A percentile compares a stretch with the other conserved stretches of the same genome.
phyloP scores from a whole-genome alignment of 129 eudicot genomes.

The Chrysanthemum makinoi region DNA sequence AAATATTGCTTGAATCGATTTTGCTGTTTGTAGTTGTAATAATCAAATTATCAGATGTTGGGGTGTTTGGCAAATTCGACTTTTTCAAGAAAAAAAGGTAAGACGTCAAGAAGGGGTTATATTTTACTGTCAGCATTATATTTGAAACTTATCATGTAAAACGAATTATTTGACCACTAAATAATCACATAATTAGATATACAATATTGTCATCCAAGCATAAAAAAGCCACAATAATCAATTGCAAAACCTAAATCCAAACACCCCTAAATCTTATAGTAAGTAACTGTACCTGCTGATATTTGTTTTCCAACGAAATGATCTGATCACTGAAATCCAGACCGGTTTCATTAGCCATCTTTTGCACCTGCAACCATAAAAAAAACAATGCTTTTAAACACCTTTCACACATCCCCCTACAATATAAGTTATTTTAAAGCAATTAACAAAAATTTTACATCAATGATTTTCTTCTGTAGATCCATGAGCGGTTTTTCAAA shows the following conservation, averaged over 20 bases:
- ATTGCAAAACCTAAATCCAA: neutral
- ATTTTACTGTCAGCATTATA: too few species aligned
- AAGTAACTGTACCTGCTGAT: constrained; percentile 63
- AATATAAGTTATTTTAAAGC: neutral
- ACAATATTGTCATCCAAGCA: neutral
- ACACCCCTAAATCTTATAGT: neutral
- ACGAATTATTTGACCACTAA: neutral
- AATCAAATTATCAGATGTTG: neutral
- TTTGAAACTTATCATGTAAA: neutral
- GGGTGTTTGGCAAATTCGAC: too few species aligned
- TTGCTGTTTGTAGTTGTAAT: neutral
- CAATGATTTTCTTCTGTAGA: constrained; percentile 68
- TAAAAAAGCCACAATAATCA: too few species aligned
- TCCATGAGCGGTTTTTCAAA: constrained; percentile 90
- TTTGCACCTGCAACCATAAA: constrained; percentile 64
- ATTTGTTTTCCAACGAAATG: constrained; percentile 62
- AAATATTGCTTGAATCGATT: too few species aligned
- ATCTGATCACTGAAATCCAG: constrained; percentile 82
- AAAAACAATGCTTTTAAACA: neutral
- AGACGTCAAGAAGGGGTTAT: too few species aligned
- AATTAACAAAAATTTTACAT: constrained; percentile 43
- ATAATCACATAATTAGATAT: neutral
- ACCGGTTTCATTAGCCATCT: constrained; percentile 92
- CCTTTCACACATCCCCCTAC: constrained; percentile 4
- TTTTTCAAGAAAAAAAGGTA: too few species aligned